Evolutionary conservation across 805 yeast genomes (phyloP), one percentile per base, ranked within the genome.

Genomic region (Kuraishia capsulata): DNA sequence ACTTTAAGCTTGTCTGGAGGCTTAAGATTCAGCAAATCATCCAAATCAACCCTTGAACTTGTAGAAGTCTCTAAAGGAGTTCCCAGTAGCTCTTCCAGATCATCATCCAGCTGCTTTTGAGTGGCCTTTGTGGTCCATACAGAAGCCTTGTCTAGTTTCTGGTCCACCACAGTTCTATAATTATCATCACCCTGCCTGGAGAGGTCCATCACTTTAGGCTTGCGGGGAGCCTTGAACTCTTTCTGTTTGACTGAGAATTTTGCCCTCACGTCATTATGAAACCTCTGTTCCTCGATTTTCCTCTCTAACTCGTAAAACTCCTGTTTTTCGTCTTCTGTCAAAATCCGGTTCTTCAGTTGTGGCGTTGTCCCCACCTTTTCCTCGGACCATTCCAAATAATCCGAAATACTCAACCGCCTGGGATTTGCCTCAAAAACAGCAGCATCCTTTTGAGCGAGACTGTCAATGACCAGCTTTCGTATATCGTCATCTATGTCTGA

Each of bases 81-180:
- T 20, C 48, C 48, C 28, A 56, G 24, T 19, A 56, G 41, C 14
- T 46, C 51, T 13, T 47, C 42, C 25, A 56, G 38, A 29, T 50
- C 46, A 25, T 43, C 45, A 17, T 50, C 50, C 29, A 49, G 45
- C 26, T 16, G 33, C 20, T n/a, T 35, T 32, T 33, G 42, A 10
- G 41, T 10, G 20, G 23, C 18, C 17, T 26, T 35, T 25, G 17
- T 35, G 11, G 20, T 17, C 20, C 29, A 25, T 4, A 28, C 23
- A 11, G 19, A 36, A 17, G 39, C 36, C n/a, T 40, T 29, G 8
- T 32, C 35, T n/a, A 50, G 37, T n/a, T 32, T 37, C 9, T 34
- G 35, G 30, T 48, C 41, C 19, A 47, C 32, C 17, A 44, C 25
- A 4, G 42, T 42, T 21, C 30, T 36, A 33, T 47, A 51, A 25